phyloP scores from a whole-genome alignment of 345 rosid genomes.

The Turritis glabra region DNA sequence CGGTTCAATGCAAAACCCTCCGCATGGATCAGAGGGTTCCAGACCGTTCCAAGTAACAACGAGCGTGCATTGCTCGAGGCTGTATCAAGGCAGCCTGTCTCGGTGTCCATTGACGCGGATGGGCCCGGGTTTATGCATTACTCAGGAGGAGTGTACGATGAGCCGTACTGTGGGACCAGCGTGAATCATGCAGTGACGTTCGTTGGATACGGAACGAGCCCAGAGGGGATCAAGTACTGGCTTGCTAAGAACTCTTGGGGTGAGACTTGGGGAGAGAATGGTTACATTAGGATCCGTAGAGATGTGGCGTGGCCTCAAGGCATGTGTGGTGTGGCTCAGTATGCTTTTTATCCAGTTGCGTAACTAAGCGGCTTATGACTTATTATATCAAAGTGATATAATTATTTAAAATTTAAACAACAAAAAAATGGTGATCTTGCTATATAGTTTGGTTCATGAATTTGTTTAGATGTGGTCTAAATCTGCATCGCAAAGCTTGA shows the following conservation, averaged over 20 bases:
- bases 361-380: conserved; percentile 8
- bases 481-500: conserved; percentile 27
- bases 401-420: background rate
- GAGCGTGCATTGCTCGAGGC: conserved; percentile 51
- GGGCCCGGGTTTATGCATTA: conserved; percentile 42
- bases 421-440: background rate
- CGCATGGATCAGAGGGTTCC: conserved; percentile 47
- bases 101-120: conserved; percentile 44
- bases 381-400: background rate
- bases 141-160: conserved; percentile 46
- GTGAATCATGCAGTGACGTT: conserved; percentile 53
- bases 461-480: conserved; percentile 25
- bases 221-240: conserved; percentile 50
- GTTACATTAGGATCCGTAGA: conserved; percentile 58
- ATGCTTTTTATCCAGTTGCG: conserved; percentile 51
- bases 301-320: conserved; percentile 42
- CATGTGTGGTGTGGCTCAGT: conserved; percentile 58
- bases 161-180: conserved; percentile 39
- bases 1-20: conserved; percentile 13
- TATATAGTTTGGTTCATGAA: background rate
- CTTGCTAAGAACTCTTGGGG: conserved; percentile 66
- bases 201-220: conserved; percentile 52
- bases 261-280: conserved; percentile 57
- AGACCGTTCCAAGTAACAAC: conserved; percentile 48
- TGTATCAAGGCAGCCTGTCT: conserved; percentile 62